Evolutionary conservation across 2,329 filamentous ascomycete species (phyloP).

Genomic region (Bipolaris bicolor): DNA sequence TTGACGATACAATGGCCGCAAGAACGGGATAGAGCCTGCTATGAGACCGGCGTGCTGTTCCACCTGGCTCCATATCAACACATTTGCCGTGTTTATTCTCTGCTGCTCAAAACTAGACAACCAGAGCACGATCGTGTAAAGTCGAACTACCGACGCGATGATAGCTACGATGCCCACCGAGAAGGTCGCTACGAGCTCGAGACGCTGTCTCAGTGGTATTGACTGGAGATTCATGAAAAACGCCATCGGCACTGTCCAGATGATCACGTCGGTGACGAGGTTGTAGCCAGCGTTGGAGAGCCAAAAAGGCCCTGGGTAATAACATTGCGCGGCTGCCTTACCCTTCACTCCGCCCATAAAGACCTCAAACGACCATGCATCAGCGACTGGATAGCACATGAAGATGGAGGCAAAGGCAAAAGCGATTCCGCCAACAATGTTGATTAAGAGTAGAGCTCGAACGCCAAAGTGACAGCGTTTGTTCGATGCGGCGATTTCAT

Average conservation of each 20-base stretch:
- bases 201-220: slow-evolving; percentile 55
- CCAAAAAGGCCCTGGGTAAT: slow-evolving; percentile 37
- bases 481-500: slow-evolving; percentile 36
- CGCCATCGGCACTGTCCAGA: slow-evolving; percentile 53
- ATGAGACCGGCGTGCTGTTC: slow-evolving; percentile 42
- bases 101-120: slow-evolving; percentile 24
- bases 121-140: slow-evolving; percentile 39
- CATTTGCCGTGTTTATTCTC: slow-evolving; percentile 22
- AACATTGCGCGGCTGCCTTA: slow-evolving; percentile 28
- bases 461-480: slow-evolving; percentile 34
- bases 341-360: slow-evolving; percentile 27
- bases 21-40: slow-evolving; percentile 41
- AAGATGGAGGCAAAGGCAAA: slow-evolving; percentile 39
- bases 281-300: slow-evolving; percentile 50
- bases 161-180: slow-evolving; percentile 42
- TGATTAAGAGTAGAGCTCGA: slow-evolving; percentile 28
- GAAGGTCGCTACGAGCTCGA: slow-evolving; percentile 53
- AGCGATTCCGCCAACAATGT: slow-evolving; percentile 28
- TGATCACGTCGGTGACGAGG: slow-evolving; percentile 50
- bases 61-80: slow-evolving; percentile 42
- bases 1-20: slow-evolving; percentile 34
- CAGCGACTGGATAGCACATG: slow-evolving; percentile 33
- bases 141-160: slow-evolving; percentile 37
- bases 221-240: slow-evolving; percentile 53
- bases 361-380: slow-evolving; percentile 35